Conservation (phyloP, 129 eudicot genomes). For the Oenanthe sinensis region DNA sequence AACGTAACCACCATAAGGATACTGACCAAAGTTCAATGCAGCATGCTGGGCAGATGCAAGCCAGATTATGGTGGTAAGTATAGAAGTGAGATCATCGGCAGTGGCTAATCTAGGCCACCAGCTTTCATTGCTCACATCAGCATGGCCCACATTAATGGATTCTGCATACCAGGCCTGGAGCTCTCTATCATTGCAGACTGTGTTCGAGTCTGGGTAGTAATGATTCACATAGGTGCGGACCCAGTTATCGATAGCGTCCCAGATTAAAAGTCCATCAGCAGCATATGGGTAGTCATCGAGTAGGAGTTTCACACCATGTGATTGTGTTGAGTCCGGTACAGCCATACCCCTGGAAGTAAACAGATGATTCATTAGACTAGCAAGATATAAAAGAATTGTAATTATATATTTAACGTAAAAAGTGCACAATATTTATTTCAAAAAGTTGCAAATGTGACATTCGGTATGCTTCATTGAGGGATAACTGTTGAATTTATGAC, state of each 20-base stretch:
- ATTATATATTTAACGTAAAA: background rate
- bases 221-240: constrained; percentile 57
- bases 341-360: constrained; percentile 75
- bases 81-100: constrained; percentile 53
- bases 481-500: background rate
- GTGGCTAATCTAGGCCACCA: constrained; percentile 85
- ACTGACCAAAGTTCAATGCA: constrained; percentile 92
- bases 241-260: constrained; percentile 81
- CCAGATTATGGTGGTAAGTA: constrained; percentile 91
- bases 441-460: background rate
- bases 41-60: constrained; percentile 95
- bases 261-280: constrained; percentile 81
- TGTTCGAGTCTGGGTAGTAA: constrained; percentile 65
- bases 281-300: constrained; percentile 95
- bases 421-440: background rate
- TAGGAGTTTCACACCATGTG: constrained; percentile 72
- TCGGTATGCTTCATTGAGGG: background rate
- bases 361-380: constrained; percentile 4
- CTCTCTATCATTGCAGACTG: constrained; percentile 63
- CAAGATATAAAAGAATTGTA: background rate
- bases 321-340: constrained; percentile 69
- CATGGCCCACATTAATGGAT: constrained; percentile 90
- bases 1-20: constrained; percentile 95
- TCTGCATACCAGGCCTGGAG: constrained; percentile 96
- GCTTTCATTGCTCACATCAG: constrained; percentile 49